phyloP scores from a whole-genome alignment of 1,139 yeast genomes.

The Spencermartinsiella ligniputridi region DNA sequence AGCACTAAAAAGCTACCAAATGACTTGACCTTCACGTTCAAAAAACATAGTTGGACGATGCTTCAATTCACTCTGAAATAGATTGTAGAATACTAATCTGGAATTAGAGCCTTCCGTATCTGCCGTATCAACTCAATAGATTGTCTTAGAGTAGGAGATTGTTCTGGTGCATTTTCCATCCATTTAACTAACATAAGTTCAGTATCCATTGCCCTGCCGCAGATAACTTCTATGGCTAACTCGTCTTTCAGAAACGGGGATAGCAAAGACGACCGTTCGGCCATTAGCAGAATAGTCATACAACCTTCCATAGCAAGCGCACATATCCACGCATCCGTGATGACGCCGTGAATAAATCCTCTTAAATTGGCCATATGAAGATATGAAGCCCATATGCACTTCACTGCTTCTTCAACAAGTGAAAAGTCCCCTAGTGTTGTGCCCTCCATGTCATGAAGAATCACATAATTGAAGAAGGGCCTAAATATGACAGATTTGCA shows the following conservation, averaged over 20 bases:
- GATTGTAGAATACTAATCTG: background rate
- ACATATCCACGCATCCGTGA: constrained; percentile 20
- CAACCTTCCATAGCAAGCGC: constrained; percentile 14
- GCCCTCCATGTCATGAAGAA: constrained; percentile 12
- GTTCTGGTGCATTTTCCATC: constrained; percentile 7
- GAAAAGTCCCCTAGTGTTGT: constrained; percentile 6
- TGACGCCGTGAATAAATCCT: constrained; percentile 15
- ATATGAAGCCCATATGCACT: constrained; percentile 15
- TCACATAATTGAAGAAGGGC: constrained; percentile 18
- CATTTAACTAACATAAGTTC: constrained; percentile 2
- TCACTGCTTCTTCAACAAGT: constrained; percentile 11
- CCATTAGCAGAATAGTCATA: constrained; percentile 14
- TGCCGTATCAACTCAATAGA: constrained; percentile 3
- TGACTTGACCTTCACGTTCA: constrained; percentile 3
- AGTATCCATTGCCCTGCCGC: constrained; percentile 1
- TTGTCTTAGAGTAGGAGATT: constrained; percentile 3
- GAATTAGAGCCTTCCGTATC: constrained; percentile 1
- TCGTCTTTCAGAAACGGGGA: constrained; percentile 4
- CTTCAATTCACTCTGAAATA: constrained; percentile 3
- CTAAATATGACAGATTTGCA: constrained; percentile 20
- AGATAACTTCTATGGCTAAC: background rate
- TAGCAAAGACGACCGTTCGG: constrained; percentile 8
- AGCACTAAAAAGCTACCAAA: background rate
- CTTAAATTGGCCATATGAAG: constrained; percentile 15
- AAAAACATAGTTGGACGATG: constrained; percentile 17